These are phyloP conservation scores for Tricholoma sp. DNA, from an alignment of 768 basidiomycete genomes.

Conservation along the genomic window DNA sequence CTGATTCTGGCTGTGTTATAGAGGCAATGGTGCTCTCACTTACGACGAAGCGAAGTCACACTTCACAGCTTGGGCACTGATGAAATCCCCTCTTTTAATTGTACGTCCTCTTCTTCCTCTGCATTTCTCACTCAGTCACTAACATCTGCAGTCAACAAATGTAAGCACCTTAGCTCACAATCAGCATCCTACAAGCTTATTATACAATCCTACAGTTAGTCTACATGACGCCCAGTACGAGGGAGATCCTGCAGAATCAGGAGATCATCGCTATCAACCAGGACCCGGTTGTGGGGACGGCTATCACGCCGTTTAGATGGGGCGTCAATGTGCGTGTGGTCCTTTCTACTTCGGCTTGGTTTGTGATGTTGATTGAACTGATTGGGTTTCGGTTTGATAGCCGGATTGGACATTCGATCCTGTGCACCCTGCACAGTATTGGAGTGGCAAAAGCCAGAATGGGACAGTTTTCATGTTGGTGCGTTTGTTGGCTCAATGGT, in stretches of 20 bases:
- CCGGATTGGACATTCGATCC: constrained; percentile 33
- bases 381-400: constrained; percentile 14
- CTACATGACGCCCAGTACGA: constrained; percentile 40
- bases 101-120: constrained; percentile 15
- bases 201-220: constrained; percentile 33
- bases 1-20: no score
- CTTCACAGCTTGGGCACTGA: constrained; percentile 68
- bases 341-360: background rate
- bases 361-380: background rate
- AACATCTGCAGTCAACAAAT: constrained; percentile 3
- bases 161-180: constrained; percentile 7
- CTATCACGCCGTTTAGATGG: constrained; percentile 66
- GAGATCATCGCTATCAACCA: constrained; percentile 70
- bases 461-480: constrained; percentile 66
- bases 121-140: background rate
- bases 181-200: no score
- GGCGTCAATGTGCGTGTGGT: constrained; percentile 53
- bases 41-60: constrained; percentile 65
- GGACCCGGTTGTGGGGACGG: constrained; percentile 55
- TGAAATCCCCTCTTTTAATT: constrained; percentile 54
- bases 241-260: constrained; percentile 54
- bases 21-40: constrained; percentile 60
- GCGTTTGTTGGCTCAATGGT: constrained; percentile 8
- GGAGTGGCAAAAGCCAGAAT: constrained; percentile 56
- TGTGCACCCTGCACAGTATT: constrained; percentile 57